Evolutionary conservation across 495 filamentous ascomycete genomes (phyloP).

Genomic region (Aspergillus nidulans): DNA sequence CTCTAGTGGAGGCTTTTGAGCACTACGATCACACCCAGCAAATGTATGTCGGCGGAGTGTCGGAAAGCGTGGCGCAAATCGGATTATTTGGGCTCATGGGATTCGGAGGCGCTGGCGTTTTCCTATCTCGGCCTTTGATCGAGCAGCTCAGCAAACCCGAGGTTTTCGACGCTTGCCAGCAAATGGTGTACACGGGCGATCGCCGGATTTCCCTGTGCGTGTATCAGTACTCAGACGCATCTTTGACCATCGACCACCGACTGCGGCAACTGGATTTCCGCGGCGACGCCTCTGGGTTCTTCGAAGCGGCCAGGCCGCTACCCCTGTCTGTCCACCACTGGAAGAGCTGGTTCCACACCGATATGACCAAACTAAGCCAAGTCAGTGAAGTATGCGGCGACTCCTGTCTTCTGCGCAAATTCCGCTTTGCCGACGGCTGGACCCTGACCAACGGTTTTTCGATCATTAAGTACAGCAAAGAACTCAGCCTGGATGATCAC

Average conservation of each 20-base stretch:
- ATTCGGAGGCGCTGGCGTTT: conserved; percentile 58
- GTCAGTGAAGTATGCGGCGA: conserved; percentile 53
- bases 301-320: conserved; percentile 45
- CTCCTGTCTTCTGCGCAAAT: conserved; percentile 53
- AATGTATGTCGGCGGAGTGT: conserved; percentile 53
- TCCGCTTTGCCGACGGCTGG: conserved; percentile 51
- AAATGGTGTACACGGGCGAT: conserved; percentile 42
- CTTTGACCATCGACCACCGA: conserved; percentile 46
- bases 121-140: conserved; percentile 50
- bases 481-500: conserved; percentile 25
- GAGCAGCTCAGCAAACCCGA: conserved; percentile 30
- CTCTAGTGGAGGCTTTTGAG: conserved; percentile 42
- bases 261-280: conserved; percentile 52
- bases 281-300: conserved; percentile 51
- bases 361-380: conserved; percentile 45
- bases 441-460: conserved; percentile 57
- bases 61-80: conserved; percentile 50
- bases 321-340: conserved; percentile 58
- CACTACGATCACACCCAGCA: conserved; percentile 43
- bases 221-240: conserved; percentile 43
- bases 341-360: conserved; percentile 52
- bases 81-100: conserved; percentile 48
- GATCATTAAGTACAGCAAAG: conserved; percentile 46
- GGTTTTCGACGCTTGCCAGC: conserved; percentile 35
- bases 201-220: conserved; percentile 51